Percentiles rank a stretch among this genome's conserved stretches.
Evolutionary conservation across 2,329 filamentous ascomycete genomes (phyloP).

Genomic region (Aspergillus chevalieri): DNA sequence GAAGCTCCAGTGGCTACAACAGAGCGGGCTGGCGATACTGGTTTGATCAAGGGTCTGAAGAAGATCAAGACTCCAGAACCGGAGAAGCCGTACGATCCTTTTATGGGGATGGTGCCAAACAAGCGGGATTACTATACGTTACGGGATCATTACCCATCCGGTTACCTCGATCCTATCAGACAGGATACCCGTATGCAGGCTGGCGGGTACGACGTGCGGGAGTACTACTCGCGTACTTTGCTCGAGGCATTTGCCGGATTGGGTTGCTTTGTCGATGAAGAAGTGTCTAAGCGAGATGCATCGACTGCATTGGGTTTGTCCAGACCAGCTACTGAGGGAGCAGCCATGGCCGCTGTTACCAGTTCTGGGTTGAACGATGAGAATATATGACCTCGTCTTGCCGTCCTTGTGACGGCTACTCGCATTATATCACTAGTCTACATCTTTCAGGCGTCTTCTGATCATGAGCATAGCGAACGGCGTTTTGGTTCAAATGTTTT

Average conservation of each 20-base stretch:
- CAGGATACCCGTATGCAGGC: constrained; percentile 62
- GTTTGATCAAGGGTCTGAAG: constrained; percentile 73
- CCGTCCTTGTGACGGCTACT: not conserved
- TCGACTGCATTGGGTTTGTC: constrained; percentile 11
- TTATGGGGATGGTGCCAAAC: constrained; percentile 62
- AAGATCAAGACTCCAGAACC: constrained; percentile 54
- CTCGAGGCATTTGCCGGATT: constrained; percentile 87
- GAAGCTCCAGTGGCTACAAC: constrained; percentile 12
- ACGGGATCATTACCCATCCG: constrained; percentile 65
- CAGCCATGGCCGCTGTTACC: constrained; percentile 22
- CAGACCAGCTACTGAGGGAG: constrained; percentile 22
- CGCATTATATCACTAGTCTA: too few species aligned
- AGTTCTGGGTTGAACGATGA: not conserved
- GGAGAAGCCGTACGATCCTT: constrained; percentile 80
- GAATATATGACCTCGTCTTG: not conserved
- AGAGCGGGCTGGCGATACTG: constrained; percentile 21
- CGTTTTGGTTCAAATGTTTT: not conserved
- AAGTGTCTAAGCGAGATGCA: constrained; percentile 40
- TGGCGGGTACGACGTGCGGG: constrained; percentile 75
- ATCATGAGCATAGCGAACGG: not conserved
- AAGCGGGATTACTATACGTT: constrained; percentile 64
- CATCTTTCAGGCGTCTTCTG: not conserved
- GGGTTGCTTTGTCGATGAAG: constrained; percentile 79
- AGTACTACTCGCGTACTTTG: constrained; percentile 75
- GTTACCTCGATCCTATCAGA: constrained; percentile 63